Base-by-base conservation (phyloP, 306 rosid species). In the Myrica gale region DNA sequence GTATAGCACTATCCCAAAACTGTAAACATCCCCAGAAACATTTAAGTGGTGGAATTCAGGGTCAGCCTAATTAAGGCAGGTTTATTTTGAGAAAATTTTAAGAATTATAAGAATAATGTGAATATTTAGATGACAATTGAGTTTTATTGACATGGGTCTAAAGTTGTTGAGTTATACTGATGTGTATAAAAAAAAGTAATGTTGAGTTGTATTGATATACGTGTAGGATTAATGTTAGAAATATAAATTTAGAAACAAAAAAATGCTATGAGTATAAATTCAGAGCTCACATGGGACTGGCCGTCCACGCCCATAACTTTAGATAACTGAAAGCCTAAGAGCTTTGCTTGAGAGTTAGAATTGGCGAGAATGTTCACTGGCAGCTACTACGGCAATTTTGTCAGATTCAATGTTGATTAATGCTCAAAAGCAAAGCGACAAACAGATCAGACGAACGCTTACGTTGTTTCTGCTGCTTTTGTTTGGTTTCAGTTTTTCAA, bases 31-130 rank as follows among this genome's bases (percentile, higher is more conserved):
- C 44, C 92, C 92, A 0, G 86, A 84, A 75, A 89, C 82, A 74
- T 89, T 89, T 72, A 91, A 94, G 48, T 68, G 97, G 87, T 73
- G 91, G 71, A 85, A 87, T 75, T 88, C 94, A 19, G 97, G 94
- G 80, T 91, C 94, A 2, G 84, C 89, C 69, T 89, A n/a, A n/a
- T n/a, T n/a, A n/a, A n/a, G n/a, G n/a, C n/a, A n/a, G n/a, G n/a
- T n/a, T n/a, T n/a, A n/a, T n/a, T n/a, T n/a, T n/a, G n/a, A n/a
- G n/a, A n/a, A n/a, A n/a, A n/a, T n/a, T n/a, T n/a, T n/a, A n/a
- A n/a, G n/a, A n/a, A n/a, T n/a, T n/a, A n/a, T n/a, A n/a, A n/a
- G n/a, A n/a, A n/a, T n/a, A n/a, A n/a, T n/a, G n/a, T n/a, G n/a
- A n/a, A n/a, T n/a, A n/a, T n/a, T n/a, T n/a, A n/a, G n/a, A n/a